A percentile compares a stretch with the other conserved stretches of the same genome.
Conservation (phyloP, 192 early-diverging fungal species). For the Linnemannia schmuckeri region DNA sequence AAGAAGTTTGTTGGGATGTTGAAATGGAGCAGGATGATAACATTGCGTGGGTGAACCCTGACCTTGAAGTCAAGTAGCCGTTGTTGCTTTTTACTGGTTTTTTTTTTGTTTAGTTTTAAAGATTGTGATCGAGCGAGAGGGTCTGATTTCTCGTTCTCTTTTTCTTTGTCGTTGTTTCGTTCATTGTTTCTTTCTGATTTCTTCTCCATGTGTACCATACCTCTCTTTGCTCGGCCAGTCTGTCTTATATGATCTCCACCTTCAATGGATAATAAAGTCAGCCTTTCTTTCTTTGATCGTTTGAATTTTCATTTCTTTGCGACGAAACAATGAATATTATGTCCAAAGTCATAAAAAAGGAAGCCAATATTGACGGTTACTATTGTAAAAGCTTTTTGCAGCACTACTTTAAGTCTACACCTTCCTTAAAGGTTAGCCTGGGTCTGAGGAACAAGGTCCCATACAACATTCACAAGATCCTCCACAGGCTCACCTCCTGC, state of each 20-base stretch:
- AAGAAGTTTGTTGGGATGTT: slow-evolving; percentile 39
- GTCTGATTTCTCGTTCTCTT: neutral
- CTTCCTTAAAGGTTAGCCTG: slow-evolving; percentile 23
- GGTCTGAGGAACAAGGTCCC: slow-evolving; percentile 11
- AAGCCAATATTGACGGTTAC: too few species aligned
- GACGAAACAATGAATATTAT: too few species aligned
- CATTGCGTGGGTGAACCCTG: slow-evolving; percentile 13
- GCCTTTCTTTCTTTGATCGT: too few species aligned
- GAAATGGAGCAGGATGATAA: slow-evolving; percentile 10
- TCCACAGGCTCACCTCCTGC: neutral
- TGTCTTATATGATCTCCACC: too few species aligned
- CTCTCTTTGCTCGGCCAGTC: too few species aligned
- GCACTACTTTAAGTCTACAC: too few species aligned
- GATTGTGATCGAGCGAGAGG: neutral
- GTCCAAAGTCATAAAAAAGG: too few species aligned
- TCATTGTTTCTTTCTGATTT: neutral
- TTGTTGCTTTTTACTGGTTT: neutral
- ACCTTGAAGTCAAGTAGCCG: slow-evolving; percentile 8
- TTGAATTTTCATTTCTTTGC: too few species aligned
- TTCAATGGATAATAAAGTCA: too few species aligned
- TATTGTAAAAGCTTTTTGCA: too few species aligned
- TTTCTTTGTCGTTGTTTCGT: neutral
- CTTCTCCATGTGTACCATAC: too few species aligned
- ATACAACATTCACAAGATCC: slow-evolving; percentile 27
- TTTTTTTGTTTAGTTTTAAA: neutral